Conservation (phyloP, 1,284 basidiomycete species). For the Leucoagaricus sp. region DNA sequence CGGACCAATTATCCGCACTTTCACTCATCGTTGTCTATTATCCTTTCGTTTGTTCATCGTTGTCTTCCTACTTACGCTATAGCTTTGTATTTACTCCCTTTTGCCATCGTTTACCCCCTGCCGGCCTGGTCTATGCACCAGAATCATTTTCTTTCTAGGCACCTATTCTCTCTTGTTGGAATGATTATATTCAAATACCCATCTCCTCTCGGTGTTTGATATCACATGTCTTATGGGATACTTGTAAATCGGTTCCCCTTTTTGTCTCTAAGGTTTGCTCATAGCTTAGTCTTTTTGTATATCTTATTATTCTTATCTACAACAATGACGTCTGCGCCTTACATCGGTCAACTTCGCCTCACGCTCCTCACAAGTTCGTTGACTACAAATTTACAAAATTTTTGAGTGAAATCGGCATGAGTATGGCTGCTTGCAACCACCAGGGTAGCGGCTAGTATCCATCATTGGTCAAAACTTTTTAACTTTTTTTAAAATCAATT, state of each 20-base stretch:
- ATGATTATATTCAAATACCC: conserved; percentile 1
- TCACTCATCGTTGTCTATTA: neutral
- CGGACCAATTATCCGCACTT: neutral
- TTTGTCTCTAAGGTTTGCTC: neutral
- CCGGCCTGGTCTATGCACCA: neutral
- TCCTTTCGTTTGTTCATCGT: neutral
- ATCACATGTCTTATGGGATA: neutral
- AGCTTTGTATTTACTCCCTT: conserved; percentile 1
- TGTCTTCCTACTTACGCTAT: conserved; percentile 1
- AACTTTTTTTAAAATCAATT: no score
- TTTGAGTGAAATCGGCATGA: no score
- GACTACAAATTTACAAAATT: no score
- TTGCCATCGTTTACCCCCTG: neutral
- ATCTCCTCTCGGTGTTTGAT: neutral
- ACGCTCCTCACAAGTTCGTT: no score
- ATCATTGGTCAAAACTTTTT: no score
- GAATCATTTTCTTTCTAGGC: neutral
- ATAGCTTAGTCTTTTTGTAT: conserved; percentile 8
- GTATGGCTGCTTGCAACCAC: no score
- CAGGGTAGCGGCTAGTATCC: no score
- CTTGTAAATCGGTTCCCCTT: neutral
- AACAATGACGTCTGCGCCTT: no score
- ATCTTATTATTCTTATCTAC: conserved; percentile 12
- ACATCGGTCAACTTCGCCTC: no score
- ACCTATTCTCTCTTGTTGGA: neutral